Evolutionary conservation across 768 basidiomycete species (phyloP).

Genomic region (Boletus huronensis): DNA sequence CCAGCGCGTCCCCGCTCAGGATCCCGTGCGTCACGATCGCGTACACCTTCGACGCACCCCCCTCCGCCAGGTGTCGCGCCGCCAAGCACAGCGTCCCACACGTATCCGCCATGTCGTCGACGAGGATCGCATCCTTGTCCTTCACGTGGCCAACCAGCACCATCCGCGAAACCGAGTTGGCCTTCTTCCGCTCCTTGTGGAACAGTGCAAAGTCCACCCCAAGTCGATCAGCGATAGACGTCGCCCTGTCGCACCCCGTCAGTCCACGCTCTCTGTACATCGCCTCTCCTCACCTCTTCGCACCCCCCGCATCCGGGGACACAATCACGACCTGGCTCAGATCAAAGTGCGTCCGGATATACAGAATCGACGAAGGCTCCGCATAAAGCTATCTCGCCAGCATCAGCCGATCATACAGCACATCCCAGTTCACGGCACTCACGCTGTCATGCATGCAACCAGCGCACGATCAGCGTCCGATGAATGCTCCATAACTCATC

Average conservation of each 20-base stretch:
- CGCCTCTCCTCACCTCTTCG: slow-evolving; percentile 69
- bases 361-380: slow-evolving; percentile 91
- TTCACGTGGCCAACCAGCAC: slow-evolving; percentile 91
- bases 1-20: slow-evolving; percentile 83
- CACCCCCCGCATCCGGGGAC: slow-evolving; percentile 96
- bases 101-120: slow-evolving; percentile 99
- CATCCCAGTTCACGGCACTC: slow-evolving; percentile 32
- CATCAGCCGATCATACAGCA: slow-evolving; percentile 19
- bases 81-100: slow-evolving; percentile 94
- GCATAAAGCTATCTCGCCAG: slow-evolving; percentile 69
- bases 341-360: slow-evolving; percentile 91
- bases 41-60: slow-evolving; percentile 80
- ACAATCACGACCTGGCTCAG: slow-evolving; percentile 88
- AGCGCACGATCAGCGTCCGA: slow-evolving; percentile 14
- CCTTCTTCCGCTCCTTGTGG: slow-evolving; percentile 98
- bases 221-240: slow-evolving; percentile 92
- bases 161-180: slow-evolving; percentile 93
- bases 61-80: slow-evolving; percentile 82
- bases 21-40: slow-evolving; percentile 98
- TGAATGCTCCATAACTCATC: background rate
- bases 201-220: slow-evolving; percentile 98
- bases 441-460: slow-evolving; percentile 38
- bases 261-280: slow-evolving; percentile 5
- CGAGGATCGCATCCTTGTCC: slow-evolving; percentile 89
- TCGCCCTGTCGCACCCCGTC: slow-evolving; percentile 59